These are phyloP conservation scores for Ustilago curta DNA, from an alignment of 1,284 basidiomycete genomes.

Conservation along the genomic window DNA sequence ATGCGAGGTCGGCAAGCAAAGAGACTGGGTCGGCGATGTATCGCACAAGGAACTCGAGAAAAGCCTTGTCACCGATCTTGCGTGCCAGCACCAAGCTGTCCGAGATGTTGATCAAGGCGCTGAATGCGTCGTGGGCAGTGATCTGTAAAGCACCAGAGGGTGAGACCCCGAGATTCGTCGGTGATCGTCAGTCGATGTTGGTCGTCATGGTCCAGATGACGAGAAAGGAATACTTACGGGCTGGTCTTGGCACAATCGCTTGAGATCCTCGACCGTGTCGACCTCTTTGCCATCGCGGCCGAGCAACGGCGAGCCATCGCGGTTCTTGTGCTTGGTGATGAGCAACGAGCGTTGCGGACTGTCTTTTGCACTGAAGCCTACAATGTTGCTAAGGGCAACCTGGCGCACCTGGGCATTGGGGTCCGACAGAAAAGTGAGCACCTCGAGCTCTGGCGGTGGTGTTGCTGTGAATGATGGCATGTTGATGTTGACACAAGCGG, in stretches of 20 bases:
- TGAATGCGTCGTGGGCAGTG: constrained; percentile 93
- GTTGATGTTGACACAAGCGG: constrained; percentile 12
- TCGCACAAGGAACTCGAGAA: constrained; percentile 85
- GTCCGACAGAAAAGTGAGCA: constrained; percentile 86
- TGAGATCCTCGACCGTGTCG: constrained; percentile 75
- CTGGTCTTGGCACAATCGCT: constrained; percentile 86
- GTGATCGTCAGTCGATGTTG: no score
- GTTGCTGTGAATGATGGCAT: constrained; percentile 38
- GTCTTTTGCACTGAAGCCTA: constrained; percentile 70
- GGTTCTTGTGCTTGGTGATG: constrained; percentile 55
- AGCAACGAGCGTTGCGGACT: constrained; percentile 59
- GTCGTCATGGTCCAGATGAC: no score
- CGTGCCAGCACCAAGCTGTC: constrained; percentile 81
- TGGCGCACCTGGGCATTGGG: constrained; percentile 87
- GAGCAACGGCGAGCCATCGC: constrained; percentile 51
- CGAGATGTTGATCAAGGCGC: constrained; percentile 91
- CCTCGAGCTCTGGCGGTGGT: constrained; percentile 72
- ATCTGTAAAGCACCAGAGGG: constrained; percentile 54
- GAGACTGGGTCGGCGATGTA: constrained; percentile 91
- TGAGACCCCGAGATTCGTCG: no score
- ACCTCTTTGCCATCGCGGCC: constrained; percentile 60
- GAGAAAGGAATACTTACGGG: constrained; percentile 8
- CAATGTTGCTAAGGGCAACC: constrained; percentile 84
- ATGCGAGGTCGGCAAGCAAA: constrained; percentile 89
- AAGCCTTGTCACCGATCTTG: constrained; percentile 78